Evolutionary conservation across 208 protist genomes (phyloP).

Genomic region (Leishmania tarentolae): DNA sequence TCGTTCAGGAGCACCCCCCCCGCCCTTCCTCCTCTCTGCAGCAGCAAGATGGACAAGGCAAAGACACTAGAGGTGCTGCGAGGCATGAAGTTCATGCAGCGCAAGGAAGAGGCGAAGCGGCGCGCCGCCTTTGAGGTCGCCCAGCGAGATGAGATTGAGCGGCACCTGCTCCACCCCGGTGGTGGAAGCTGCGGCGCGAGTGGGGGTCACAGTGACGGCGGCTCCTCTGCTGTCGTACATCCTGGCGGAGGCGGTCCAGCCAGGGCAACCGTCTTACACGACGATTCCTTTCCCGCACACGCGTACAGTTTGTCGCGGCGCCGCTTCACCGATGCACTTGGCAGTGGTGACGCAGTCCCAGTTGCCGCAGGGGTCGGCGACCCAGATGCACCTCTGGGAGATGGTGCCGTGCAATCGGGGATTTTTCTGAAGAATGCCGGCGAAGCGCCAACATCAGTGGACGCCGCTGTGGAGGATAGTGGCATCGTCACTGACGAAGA

Average conservation of each 20-base stretch:
- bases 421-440: neutral
- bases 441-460: neutral
- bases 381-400: neutral
- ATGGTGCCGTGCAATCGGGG: neutral
- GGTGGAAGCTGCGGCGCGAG: neutral
- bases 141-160: slow-evolving; percentile 59
- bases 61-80: slow-evolving; percentile 85
- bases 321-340: slow-evolving; percentile 32
- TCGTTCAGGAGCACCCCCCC: neutral
- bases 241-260: neutral
- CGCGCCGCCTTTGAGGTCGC: slow-evolving; percentile 71
- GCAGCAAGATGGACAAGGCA: slow-evolving; percentile 59
- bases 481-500: slow-evolving; percentile 16
- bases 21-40: neutral
- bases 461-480: neutral
- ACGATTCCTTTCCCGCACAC: slow-evolving; percentile 42
- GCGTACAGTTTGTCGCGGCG: slow-evolving; percentile 51
- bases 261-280: slow-evolving; percentile 62
- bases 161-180: slow-evolving; percentile 27
- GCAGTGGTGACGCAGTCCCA: neutral
- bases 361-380: neutral
- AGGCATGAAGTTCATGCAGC: slow-evolving; percentile 94
- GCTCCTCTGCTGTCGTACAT: neutral
- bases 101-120: slow-evolving; percentile 86
- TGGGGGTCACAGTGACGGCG: neutral